A percentile compares a stretch with the other conserved stretches of the same genome.
phyloP scores from a whole-genome alignment of 2,329 filamentous ascomycete genomes.

The Aspergillus neoniger region DNA sequence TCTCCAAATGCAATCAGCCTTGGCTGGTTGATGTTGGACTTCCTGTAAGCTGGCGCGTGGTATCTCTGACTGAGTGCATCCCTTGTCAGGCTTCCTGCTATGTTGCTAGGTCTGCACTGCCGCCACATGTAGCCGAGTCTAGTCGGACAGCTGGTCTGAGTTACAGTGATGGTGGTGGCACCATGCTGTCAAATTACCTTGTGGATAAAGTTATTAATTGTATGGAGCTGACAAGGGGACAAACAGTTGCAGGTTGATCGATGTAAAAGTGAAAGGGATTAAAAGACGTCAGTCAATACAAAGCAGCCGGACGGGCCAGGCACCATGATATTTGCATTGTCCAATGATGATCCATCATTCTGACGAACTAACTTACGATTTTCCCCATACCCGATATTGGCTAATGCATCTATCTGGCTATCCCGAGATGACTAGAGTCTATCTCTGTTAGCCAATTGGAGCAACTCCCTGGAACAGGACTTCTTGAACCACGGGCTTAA shows the following conservation, averaged over 20 bases:
- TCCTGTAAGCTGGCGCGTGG: neutral
- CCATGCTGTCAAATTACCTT: neutral
- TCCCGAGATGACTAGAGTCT: neutral
- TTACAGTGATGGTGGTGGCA: neutral
- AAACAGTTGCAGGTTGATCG: neutral
- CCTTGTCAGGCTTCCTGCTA: neutral
- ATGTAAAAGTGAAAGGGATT: neutral
- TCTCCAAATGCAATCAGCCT: neutral
- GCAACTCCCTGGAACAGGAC: neutral
- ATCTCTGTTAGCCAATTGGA: constrained; percentile 4
- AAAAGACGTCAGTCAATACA: neutral
- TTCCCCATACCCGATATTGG: constrained; percentile 15
- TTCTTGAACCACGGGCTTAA: neutral
- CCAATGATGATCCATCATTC: neutral
- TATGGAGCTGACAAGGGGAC: neutral
- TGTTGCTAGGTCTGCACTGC: neutral
- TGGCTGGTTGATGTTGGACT: neutral
- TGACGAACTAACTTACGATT: constrained; percentile 9
- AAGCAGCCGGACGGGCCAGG: neutral
- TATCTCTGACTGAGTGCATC: neutral
- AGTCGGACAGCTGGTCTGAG: neutral
- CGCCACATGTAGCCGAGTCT: neutral
- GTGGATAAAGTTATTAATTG: constrained; percentile 4
- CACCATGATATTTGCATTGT: constrained; percentile 4
- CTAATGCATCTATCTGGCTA: constrained; percentile 9